phyloP scores from a whole-genome alignment of 805 yeast species.

The Saccharomycopsis babjevae region DNA sequence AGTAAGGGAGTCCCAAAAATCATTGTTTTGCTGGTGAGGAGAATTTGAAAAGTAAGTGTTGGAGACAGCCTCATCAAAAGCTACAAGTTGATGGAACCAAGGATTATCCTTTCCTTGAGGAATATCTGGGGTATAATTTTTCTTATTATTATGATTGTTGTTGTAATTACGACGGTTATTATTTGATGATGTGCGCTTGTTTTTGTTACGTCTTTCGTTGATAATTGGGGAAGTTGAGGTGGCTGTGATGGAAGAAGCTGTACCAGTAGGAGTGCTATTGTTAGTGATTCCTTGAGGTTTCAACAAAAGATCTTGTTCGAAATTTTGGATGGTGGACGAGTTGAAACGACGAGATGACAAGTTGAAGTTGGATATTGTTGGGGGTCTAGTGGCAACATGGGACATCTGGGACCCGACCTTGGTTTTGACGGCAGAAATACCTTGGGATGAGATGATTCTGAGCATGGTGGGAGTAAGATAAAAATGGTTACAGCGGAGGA shows the following conservation, averaged over 20 bases:
- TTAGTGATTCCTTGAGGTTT: slow-evolving; percentile 21
- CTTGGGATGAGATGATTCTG: slow-evolving; percentile 14
- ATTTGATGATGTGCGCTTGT: slow-evolving; percentile 19
- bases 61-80: slow-evolving; percentile 41
- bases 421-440: slow-evolving; percentile 14
- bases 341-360: slow-evolving; percentile 15
- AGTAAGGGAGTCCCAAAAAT: slow-evolving; percentile 44
- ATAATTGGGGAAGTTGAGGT: slow-evolving; percentile 7
- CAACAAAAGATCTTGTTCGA: slow-evolving; percentile 14
- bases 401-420: slow-evolving; percentile 16
- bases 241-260: too few species aligned
- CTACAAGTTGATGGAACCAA: slow-evolving; percentile 38
- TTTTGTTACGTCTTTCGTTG: slow-evolving; percentile 18
- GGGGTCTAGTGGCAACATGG: slow-evolving; percentile 11
- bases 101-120: slow-evolving; percentile 30
- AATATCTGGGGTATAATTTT: slow-evolving; percentile 16
- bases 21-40: slow-evolving; percentile 25
- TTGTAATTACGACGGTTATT: slow-evolving; percentile 21
- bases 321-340: slow-evolving; percentile 5
- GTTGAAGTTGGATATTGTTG: slow-evolving; percentile 12
- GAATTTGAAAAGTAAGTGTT: slow-evolving; percentile 24
- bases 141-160: slow-evolving; percentile 19
- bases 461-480: slow-evolving; percentile 7
- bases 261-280: slow-evolving; percentile 9
- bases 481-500: not conserved